phyloP scores from a whole-genome alignment of 1,139 yeast species.

The Suhomyces bolitotheri region DNA sequence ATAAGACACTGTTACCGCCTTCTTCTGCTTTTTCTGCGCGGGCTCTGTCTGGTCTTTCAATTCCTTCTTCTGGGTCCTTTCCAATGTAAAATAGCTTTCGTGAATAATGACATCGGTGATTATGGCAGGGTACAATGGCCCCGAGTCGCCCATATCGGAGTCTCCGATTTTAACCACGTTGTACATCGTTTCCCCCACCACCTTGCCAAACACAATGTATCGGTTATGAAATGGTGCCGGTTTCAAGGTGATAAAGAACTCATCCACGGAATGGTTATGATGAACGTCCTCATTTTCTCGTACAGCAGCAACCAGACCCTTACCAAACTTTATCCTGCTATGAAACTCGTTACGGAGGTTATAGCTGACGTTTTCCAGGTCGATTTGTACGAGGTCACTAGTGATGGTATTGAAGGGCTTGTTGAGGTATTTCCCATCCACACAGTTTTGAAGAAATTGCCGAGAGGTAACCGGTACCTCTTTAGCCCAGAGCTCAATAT shows the following conservation, averaged over 20 bases:
- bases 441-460: constrained; percentile 51
- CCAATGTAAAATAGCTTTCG: constrained; percentile 45
- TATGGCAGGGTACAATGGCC: constrained; percentile 54
- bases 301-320: constrained; percentile 61
- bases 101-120: constrained; percentile 42
- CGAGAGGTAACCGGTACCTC: constrained; percentile 58
- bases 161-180: constrained; percentile 54
- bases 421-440: constrained; percentile 43
- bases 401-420: constrained; percentile 42
- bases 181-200: constrained; percentile 60
- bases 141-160: constrained; percentile 46
- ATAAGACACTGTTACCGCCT: constrained; percentile 18
- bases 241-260: constrained; percentile 56
- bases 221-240: constrained; percentile 47
- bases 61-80: constrained; percentile 8
- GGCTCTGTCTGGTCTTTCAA: constrained; percentile 8
- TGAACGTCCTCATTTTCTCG: constrained; percentile 24
- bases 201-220: constrained; percentile 61
- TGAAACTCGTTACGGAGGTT: constrained; percentile 50
- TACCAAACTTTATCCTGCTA: constrained; percentile 53
- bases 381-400: constrained; percentile 41
- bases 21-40: constrained; percentile 20
- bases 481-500: constrained; percentile 69
- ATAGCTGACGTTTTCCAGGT: constrained; percentile 18
- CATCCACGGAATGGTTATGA: constrained; percentile 39